Percentiles rank a stretch among this genome's conserved stretches.
Evolutionary conservation across 257 asterid genomes (phyloP).

Genomic region (Eustoma russellianum): DNA sequence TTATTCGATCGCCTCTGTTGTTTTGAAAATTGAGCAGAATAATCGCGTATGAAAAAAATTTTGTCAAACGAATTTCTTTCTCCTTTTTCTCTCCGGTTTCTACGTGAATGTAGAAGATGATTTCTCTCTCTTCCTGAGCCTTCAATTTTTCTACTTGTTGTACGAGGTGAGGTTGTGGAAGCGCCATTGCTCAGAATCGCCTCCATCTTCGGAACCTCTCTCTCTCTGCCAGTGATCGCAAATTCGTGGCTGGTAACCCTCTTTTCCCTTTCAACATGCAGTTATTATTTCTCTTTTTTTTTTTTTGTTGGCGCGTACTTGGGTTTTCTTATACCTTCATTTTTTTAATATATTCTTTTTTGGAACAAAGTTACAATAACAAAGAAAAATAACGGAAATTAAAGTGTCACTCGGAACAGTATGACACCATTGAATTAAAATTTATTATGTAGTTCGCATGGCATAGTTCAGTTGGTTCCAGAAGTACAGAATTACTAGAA

Average conservation of each 20-base stretch:
- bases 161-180: conserved; percentile 12
- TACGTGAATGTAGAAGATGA: background rate
- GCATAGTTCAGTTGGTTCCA: no score
- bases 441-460: no score
- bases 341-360: no score
- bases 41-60: background rate
- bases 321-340: no score
- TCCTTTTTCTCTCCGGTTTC: background rate
- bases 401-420: no score
- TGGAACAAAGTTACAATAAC: no score
- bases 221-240: conserved; percentile 37
- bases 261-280: background rate
- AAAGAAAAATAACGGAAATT: no score
- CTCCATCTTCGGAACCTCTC: conserved; percentile 55
- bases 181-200: conserved; percentile 20
- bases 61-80: background rate
- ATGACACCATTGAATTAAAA: no score
- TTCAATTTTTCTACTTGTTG: conserved; percentile 1
- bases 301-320: no score
- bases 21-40: background rate
- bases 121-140: no score
- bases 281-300: no score
- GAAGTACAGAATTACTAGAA: no score
- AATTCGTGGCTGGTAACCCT: conserved; percentile 34
- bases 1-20: background rate